Conservation (phyloP, 306 rosid genomes). For the Lupinus albus region DNA sequence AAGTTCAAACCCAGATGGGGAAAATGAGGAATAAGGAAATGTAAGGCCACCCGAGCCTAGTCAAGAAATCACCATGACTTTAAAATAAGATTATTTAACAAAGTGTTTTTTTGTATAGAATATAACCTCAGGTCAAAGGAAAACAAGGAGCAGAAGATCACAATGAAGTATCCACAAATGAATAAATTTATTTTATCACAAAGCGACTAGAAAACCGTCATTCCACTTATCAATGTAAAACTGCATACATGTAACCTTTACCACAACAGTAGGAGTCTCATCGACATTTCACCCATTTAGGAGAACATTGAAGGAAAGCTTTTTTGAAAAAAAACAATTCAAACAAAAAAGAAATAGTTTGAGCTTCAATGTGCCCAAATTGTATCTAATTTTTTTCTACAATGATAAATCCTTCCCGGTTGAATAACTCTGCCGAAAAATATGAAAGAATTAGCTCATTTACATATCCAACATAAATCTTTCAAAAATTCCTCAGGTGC, state of each 20-base stretch:
- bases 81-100: no score
- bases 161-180: background rate
- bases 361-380: constrained; percentile 15
- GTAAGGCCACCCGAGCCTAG: no score
- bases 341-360: background rate
- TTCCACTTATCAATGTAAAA: background rate
- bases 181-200: background rate
- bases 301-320: constrained; percentile 15
- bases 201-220: background rate
- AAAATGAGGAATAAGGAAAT: no score
- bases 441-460: constrained; percentile 11
- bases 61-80: no score
- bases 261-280: background rate
- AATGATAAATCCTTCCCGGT: constrained; percentile 1
- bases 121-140: background rate
- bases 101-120: no score
- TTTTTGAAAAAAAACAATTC: background rate
- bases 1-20: no score
- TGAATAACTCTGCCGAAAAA: constrained; percentile 28
- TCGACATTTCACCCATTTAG: background rate
- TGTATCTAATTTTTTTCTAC: constrained; percentile 28
- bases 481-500: constrained; percentile 4
- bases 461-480: constrained; percentile 3
- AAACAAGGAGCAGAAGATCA: background rate
- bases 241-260: constrained; percentile 7